phyloP scores from a whole-genome alignment of 2,329 filamentous ascomycete species.

The Colletotrichum sp. region DNA sequence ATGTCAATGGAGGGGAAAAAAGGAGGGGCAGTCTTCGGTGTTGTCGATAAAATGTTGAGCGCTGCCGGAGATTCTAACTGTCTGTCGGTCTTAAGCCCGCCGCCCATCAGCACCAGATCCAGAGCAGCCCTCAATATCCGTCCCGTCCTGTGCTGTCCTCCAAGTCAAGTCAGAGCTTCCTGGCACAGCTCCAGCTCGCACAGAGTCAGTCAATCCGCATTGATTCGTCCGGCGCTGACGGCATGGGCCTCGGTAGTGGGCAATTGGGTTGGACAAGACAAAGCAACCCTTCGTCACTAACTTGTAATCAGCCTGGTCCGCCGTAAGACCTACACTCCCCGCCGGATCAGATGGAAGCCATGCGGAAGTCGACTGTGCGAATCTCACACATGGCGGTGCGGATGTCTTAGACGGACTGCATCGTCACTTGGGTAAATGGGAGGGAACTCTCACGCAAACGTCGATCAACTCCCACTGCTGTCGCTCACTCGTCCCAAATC shows the following conservation, averaged over 20 bases:
- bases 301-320: neutral
- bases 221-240: conserved; percentile 17
- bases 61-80: conserved; percentile 13
- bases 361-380: neutral
- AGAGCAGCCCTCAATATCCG: neutral
- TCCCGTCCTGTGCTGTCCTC: neutral
- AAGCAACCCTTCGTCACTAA: neutral
- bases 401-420: neutral
- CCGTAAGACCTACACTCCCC: neutral
- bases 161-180: conserved; percentile 11
- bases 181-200: conserved; percentile 13
- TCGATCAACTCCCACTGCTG: neutral
- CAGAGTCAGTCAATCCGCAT: conserved; percentile 14
- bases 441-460: neutral
- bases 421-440: neutral
- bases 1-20: conserved; percentile 19
- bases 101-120: neutral
- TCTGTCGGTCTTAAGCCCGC: conserved; percentile 17
- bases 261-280: neutral
- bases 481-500: neutral
- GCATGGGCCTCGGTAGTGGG: neutral
- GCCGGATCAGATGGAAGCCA: neutral
- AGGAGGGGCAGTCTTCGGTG: conserved; percentile 11
- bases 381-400: neutral
- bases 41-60: conserved; percentile 18